phyloP scores from a whole-genome alignment of 2,329 filamentous ascomycete species.

The Leptographium galeiforme region DNA sequence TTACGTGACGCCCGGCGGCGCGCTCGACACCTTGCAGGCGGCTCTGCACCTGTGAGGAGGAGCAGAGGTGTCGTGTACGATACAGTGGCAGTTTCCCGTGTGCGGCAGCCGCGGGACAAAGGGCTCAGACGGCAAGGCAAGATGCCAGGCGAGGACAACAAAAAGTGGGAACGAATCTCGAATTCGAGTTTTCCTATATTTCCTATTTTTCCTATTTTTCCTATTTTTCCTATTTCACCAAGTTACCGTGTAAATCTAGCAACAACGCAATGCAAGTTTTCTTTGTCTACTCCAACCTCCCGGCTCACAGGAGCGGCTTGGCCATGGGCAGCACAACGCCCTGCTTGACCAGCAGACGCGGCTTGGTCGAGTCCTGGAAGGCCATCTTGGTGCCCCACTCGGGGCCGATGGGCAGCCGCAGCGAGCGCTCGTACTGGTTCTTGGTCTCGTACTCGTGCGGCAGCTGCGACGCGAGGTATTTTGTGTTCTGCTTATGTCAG shows the following conservation, averaged over 20 bases:
- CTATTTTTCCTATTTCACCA: neutral
- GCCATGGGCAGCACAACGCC: constrained; percentile 80
- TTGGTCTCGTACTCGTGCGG: constrained; percentile 82
- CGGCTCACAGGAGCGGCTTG: constrained; percentile 41
- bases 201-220: neutral
- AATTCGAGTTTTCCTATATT: neutral
- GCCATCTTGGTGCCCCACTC: constrained; percentile 97
- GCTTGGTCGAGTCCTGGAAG: constrained; percentile 81
- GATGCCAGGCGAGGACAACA: too few relatives aligned
- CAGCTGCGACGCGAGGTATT: constrained; percentile 71
- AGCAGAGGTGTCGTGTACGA: too few relatives aligned
- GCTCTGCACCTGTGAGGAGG: neutral
- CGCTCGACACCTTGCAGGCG: constrained; percentile 25
- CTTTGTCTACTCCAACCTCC: neutral
- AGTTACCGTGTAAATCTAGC: neutral
- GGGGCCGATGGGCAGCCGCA: constrained; percentile 76
- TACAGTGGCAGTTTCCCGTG: too few relatives aligned
- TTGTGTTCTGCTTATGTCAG: constrained; percentile 48
- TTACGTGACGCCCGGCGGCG: constrained; percentile 38
- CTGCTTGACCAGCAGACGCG: constrained; percentile 78
- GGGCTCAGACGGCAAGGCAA: too few relatives aligned
- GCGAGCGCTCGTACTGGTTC: constrained; percentile 79
- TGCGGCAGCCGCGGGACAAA: too few relatives aligned
- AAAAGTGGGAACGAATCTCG: too few relatives aligned
- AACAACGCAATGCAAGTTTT: neutral